Conservation (phyloP, 805 yeast genomes). For the Wickerhamomyces pijperi region DNA sequence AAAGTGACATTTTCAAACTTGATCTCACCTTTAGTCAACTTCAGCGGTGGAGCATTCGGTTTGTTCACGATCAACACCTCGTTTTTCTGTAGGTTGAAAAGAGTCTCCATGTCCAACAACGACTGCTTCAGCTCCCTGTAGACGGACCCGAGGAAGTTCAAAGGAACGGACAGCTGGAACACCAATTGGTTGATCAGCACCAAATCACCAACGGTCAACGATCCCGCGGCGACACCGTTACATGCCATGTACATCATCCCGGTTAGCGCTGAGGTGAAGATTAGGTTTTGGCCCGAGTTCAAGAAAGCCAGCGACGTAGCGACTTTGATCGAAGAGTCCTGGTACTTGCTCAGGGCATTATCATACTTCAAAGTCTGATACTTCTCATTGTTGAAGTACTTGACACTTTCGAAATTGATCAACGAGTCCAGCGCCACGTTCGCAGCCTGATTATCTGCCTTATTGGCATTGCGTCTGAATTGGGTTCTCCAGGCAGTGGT, state of each 20-base stretch:
- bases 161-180: conserved; percentile 89
- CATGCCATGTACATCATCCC: conserved; percentile 98
- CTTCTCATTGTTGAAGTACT: conserved; percentile 84
- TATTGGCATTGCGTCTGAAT: conserved; percentile 80
- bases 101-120: conserved; percentile 87
- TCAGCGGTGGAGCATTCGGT: conserved; percentile 51
- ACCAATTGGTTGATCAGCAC: conserved; percentile 92
- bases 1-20: conserved; percentile 84
- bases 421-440: conserved; percentile 88
- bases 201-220: conserved; percentile 85
- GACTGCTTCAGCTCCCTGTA: conserved; percentile 92
- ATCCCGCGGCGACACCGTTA: conserved; percentile 76
- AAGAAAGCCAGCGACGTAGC: conserved; percentile 74
- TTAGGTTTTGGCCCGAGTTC: conserved; percentile 70
- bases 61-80: conserved; percentile 54
- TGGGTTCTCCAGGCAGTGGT: conserved; percentile 96
- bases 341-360: conserved; percentile 59
- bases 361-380: conserved; percentile 77
- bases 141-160: conserved; percentile 90
- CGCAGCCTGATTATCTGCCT: conserved; percentile 94
- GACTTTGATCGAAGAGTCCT: conserved; percentile 58
- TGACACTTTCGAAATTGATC: conserved; percentile 89
- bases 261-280: conserved; percentile 82
- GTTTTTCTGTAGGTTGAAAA: conserved; percentile 75
- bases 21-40: conserved; percentile 51